Conservation (phyloP, 768 basidiomycete species). For the Tylopilus intermedius region DNA sequence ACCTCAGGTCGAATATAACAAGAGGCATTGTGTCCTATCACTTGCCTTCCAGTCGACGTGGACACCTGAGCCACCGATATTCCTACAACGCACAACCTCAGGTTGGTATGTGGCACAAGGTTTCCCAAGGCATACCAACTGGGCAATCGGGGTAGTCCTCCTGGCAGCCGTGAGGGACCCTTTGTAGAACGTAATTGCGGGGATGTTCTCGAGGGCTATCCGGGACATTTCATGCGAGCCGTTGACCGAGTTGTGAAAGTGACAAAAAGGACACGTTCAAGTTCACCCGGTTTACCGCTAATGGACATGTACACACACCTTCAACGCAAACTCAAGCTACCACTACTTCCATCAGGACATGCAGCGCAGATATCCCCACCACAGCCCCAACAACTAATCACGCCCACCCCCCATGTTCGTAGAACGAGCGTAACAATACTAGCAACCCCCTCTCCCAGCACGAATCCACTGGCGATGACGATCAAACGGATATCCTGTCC, state of each 20-base stretch:
- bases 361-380: constrained; percentile 66
- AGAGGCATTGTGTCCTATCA: constrained; percentile 7
- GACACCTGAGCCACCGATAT: constrained; percentile 68
- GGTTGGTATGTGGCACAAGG: constrained; percentile 75
- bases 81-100: constrained; percentile 80
- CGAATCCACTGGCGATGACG: constrained; percentile 90
- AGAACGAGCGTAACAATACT: constrained; percentile 76
- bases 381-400: constrained; percentile 86
- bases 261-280: background rate
- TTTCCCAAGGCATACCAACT: constrained; percentile 76
- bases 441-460: constrained; percentile 89
- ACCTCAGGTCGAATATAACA: constrained; percentile 7
- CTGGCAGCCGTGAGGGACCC: constrained; percentile 59
- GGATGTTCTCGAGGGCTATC: constrained; percentile 66
- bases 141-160: constrained; percentile 64
- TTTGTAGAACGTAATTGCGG: constrained; percentile 75
- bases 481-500: constrained; percentile 68
- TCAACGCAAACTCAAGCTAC: background rate
- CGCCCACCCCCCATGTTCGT: constrained; percentile 68
- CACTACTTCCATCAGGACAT: constrained; percentile 43
- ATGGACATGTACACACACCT: constrained; percentile 6
- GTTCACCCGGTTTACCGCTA: constrained; percentile 5
- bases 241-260: constrained; percentile 1
- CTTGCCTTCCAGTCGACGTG: constrained; percentile 90
- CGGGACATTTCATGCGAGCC: constrained; percentile 47